A percentile compares a stretch with the other conserved stretches of the same genome.
These are phyloP conservation scores for Punctularia strigosozonata DNA, from an alignment of 768 basidiomycete species.

Conservation along the genomic window DNA sequence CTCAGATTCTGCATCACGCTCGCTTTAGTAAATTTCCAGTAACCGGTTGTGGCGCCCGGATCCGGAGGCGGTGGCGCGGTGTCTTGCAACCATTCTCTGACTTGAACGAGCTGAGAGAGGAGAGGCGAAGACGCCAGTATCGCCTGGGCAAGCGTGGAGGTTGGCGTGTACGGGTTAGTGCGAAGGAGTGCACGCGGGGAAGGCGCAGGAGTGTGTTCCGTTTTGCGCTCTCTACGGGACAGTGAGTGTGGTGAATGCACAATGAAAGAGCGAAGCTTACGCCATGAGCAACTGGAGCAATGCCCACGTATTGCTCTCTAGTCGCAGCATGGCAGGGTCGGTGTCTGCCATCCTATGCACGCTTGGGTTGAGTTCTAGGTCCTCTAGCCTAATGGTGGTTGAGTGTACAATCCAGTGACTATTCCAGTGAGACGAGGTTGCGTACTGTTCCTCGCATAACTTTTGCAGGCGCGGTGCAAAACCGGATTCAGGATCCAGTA, in stretches of 20 bases:
- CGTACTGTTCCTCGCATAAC: constrained; percentile 47
- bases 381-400: constrained; percentile 35
- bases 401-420: constrained; percentile 25
- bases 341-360: no score
- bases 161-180: constrained; percentile 76
- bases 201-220: constrained; percentile 32
- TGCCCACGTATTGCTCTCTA: constrained; percentile 78
- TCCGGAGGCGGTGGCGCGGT: constrained; percentile 47
- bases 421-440: neutral
- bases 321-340: no score
- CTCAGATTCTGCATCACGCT: constrained; percentile 53
- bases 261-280: constrained; percentile 28
- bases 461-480: constrained; percentile 55
- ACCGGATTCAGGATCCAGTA: constrained; percentile 56
- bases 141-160: constrained; percentile 60
- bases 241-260: neutral
- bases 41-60: constrained; percentile 69
- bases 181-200: constrained; percentile 44
- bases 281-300: constrained; percentile 69
- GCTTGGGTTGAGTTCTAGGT: no score
- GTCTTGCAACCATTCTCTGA: constrained; percentile 85
- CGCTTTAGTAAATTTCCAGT: constrained; percentile 77
- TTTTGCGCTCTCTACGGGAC: constrained; percentile 53
- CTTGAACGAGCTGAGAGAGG: constrained; percentile 65
- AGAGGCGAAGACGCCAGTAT: constrained; percentile 57